Conservation (phyloP, 2,329 filamentous ascomycete species). For the Camillea tinctor region DNA sequence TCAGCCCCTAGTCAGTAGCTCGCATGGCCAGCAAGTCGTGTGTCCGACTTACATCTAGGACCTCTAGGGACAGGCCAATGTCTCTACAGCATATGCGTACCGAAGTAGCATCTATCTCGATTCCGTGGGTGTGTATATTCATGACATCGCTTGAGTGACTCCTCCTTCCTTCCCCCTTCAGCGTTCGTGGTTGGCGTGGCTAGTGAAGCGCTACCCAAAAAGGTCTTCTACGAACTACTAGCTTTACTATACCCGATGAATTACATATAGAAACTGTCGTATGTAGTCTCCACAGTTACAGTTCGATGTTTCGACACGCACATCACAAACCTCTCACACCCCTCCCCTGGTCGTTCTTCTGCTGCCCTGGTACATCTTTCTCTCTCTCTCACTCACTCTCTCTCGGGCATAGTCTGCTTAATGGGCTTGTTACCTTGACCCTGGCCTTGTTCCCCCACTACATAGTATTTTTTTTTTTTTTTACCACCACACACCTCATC, state of each 20-base stretch:
- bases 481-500: constrained; percentile 23
- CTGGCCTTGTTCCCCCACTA: constrained; percentile 29
- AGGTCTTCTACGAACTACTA: constrained; percentile 25
- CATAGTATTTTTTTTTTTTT: constrained; percentile 11
- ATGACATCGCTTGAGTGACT: constrained; percentile 26
- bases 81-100: constrained; percentile 14
- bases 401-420: constrained; percentile 16
- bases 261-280: constrained; percentile 33
- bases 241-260: constrained; percentile 32
- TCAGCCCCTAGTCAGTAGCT: constrained; percentile 37
- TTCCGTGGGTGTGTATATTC: background rate
- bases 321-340: constrained; percentile 22
- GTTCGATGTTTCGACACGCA: constrained; percentile 29
- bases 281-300: constrained; percentile 33
- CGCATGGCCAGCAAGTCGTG: constrained; percentile 34
- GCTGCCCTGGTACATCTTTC: constrained; percentile 23
- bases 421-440: constrained; percentile 26
- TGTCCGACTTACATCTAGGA: constrained; percentile 25
- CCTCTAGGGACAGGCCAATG: constrained; percentile 16
- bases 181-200: constrained; percentile 25
- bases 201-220: constrained; percentile 30
- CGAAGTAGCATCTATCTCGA: constrained; percentile 2
- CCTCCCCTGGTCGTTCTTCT: constrained; percentile 26
- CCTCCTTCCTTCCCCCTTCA: constrained; percentile 24
- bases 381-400: constrained; percentile 16